These are phyloP conservation scores for Calendula officinalis DNA, from an alignment of 129 eudicot species.

Conservation along the genomic window DNA sequence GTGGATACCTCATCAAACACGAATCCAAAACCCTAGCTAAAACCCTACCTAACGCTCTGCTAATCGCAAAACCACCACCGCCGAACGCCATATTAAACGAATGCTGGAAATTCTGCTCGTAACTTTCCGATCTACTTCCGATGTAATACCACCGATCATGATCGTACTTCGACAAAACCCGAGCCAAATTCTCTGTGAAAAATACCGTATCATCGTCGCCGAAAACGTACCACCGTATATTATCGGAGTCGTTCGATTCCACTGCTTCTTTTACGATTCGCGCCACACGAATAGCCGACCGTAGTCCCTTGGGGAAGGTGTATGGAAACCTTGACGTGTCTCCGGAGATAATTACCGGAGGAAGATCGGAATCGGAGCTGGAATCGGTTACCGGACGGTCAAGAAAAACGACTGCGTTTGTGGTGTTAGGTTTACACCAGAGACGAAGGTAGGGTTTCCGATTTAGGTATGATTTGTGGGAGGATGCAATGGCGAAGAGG, in stretches of 20 bases:
- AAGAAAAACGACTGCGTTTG: constrained; percentile 62
- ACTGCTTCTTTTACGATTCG: constrained; percentile 62
- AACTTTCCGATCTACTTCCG: constrained; percentile 67
- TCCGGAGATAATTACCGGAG: constrained; percentile 43
- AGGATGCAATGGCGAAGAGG: constrained; percentile 70
- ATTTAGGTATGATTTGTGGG: constrained; percentile 39
- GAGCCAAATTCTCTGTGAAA: constrained; percentile 51
- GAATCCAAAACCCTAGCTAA: constrained; percentile 66
- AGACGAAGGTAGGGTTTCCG: constrained; percentile 57
- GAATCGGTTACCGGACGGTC: constrained; percentile 40
- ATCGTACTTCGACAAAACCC: constrained; percentile 52
- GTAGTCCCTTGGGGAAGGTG: constrained; percentile 52
- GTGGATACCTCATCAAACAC: constrained; percentile 72
- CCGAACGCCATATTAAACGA: constrained; percentile 81
- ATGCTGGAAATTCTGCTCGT: constrained; percentile 45
- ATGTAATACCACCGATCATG: constrained; percentile 55
- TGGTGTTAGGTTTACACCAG: constrained; percentile 56
- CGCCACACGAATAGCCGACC: constrained; percentile 72
- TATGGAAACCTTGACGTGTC: constrained; percentile 52
- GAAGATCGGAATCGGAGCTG: constrained; percentile 19
- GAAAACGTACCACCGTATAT: constrained; percentile 55
- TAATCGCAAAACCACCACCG: constrained; percentile 83
- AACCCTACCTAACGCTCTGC: constrained; percentile 59
- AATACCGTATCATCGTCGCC: constrained; percentile 86
- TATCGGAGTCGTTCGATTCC: constrained; percentile 21